Base-by-base conservation (phyloP, 495 filamentous ascomycete species). In the Copromyces sp. region DNA sequence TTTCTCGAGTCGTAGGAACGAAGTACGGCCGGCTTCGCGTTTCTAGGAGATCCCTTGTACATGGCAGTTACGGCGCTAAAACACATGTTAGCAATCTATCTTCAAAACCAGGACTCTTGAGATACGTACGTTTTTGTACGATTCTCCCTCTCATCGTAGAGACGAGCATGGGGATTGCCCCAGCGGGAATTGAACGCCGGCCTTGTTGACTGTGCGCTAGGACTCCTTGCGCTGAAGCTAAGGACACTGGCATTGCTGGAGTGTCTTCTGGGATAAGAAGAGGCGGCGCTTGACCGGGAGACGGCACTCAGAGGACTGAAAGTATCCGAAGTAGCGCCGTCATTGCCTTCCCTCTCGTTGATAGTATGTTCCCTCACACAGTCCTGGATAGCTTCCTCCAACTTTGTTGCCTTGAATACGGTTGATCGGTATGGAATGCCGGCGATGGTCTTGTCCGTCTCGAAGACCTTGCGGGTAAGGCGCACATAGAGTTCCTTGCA, bases 401-500 rank as follows among this genome's bases (percentile, higher is more conserved):
- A 85, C 77, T 93, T 94, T 9, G 92, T 95, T 7, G 95, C 94
- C 83, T 99, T 99, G 87, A 98, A 98, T 59, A 98, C 80, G 0
- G 95, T 98, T 20, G 92, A 94, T 35, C 92, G 89, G 77, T 95
- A 97, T 0, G 95, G 95, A 71, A 99, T 95, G 16, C 95, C 95
- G 20, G 92, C 93, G 73, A 99, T 89, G 8, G 95, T 98, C 83
- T 99, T 99, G 83, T 99, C 96, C 11, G 95, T 98, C 81, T 97
- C 94, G 75, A 99, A 99, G 0, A 98, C 96, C 78, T 90, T 90
- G 75, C 91, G 90, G 45, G 95, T 99, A 86, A 99, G 92, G 71
- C 92, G 90, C 73, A 97, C 93, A 77, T 98, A 99, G 12, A 98
- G 89, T 73, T 97, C 91, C 82, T 97, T 98, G 87, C 95, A 98